Percentiles rank a stretch among this genome's conserved stretches.
Evolutionary conservation across 2,329 filamentous ascomycete genomes (phyloP).

Genomic region (Cryphonectria carpinicola): DNA sequence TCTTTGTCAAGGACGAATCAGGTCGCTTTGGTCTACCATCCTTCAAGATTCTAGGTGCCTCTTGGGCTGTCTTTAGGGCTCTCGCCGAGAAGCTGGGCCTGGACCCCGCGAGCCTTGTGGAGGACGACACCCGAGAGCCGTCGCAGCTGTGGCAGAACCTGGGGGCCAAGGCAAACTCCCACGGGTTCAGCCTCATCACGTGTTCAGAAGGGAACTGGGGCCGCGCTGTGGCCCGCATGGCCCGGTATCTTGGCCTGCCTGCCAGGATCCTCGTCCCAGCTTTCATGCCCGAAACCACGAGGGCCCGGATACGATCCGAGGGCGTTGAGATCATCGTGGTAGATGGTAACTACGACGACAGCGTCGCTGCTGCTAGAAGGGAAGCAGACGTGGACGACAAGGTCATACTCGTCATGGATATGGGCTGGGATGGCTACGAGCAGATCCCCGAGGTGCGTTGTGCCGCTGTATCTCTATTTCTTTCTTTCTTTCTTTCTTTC

Average conservation of each 20-base stretch:
- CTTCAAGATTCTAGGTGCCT: constrained; percentile 82
- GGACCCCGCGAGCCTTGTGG: not conserved
- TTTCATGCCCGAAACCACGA: constrained; percentile 58
- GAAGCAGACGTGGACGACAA: constrained; percentile 43
- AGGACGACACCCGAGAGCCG: not conserved
- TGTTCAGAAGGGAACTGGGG: constrained; percentile 81
- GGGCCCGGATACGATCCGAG: constrained; percentile 60
- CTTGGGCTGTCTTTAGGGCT: constrained; percentile 70
- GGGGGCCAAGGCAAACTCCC: constrained; percentile 7
- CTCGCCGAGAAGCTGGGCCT: constrained; percentile 51
- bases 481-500: not conserved
- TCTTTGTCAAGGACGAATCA: constrained; percentile 75
- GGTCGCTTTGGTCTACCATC: constrained; percentile 69
- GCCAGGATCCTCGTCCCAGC: constrained; percentile 66
- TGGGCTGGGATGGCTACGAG: constrained; percentile 67
- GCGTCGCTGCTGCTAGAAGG: constrained; percentile 54
- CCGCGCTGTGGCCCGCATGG: constrained; percentile 72
- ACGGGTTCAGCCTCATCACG: constrained; percentile 55
- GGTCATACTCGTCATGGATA: constrained; percentile 69
- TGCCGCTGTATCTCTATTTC: not conserved
- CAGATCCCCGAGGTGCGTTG: constrained; percentile 60
- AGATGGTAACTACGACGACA: constrained; percentile 66
- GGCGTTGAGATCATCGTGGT: constrained; percentile 62
- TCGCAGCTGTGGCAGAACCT: constrained; percentile 1
- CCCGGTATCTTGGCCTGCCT: constrained; percentile 56